Evolutionary conservation across 2,329 filamentous ascomycete species (phyloP).

Genomic region (Xylaria sp.): DNA sequence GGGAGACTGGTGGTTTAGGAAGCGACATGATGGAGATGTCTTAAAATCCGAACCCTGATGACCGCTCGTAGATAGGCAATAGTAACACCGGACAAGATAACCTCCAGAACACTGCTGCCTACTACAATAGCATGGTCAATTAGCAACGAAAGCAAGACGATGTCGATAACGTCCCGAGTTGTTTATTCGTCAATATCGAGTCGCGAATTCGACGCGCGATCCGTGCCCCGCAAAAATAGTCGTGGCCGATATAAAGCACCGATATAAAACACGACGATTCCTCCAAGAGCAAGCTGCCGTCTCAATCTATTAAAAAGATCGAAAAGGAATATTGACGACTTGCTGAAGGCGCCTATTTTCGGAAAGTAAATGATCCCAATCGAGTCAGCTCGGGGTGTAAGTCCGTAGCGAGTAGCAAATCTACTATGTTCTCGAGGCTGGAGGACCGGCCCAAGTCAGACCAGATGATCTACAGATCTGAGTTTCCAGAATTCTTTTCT

Average conservation of each 20-base stretch:
- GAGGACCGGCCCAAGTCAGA: conserved; percentile 40
- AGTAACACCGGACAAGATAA: conserved; percentile 16
- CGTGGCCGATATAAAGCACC: conserved; percentile 8
- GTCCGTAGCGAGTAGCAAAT: conserved; percentile 13
- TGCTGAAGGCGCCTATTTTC: conserved; percentile 9
- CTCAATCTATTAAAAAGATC: neutral
- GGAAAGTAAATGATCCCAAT: conserved; percentile 6
- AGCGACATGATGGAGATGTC: conserved; percentile 60
- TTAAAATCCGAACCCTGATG: conserved; percentile 9
- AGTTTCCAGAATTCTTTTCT: conserved; percentile 32
- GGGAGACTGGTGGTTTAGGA: conserved; percentile 68
- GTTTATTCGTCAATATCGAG: conserved; percentile 12
- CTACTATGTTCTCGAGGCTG: conserved; percentile 26
- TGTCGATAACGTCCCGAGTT: neutral
- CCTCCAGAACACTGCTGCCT: conserved; percentile 16
- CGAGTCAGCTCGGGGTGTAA: conserved; percentile 8
- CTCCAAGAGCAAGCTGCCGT: neutral
- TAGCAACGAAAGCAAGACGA: neutral
- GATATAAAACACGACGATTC: conserved; percentile 7
- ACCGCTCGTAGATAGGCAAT: conserved; percentile 13
- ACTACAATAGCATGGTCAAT: conserved; percentile 31
- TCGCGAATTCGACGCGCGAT: conserved; percentile 25
- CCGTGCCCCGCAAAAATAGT: conserved; percentile 17
- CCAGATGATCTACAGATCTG: conserved; percentile 43
- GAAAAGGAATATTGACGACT: neutral